These are phyloP conservation scores for Kwoniella sp. DNA, from an alignment of 768 basidiomycete species.

Conservation along the genomic window DNA sequence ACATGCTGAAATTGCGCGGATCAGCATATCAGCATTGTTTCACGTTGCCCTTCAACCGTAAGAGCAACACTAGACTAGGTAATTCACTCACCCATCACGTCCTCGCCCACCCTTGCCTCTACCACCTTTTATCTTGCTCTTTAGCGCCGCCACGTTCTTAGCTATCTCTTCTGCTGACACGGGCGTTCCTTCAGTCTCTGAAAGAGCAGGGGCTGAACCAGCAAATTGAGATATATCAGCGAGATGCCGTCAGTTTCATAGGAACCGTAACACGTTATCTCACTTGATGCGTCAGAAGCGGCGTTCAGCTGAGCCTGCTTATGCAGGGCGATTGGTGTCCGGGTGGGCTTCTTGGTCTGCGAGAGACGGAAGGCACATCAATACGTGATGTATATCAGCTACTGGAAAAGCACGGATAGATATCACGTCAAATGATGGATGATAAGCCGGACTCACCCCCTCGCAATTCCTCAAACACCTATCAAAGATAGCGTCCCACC, in stretches of 20 bases:
- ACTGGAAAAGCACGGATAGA: too few species aligned
- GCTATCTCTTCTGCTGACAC: slow-evolving; percentile 79
- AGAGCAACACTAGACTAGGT: too few species aligned
- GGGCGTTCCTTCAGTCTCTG: slow-evolving; percentile 25
- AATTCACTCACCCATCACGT: slow-evolving; percentile 30
- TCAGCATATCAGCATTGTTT: too few species aligned
- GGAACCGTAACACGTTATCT: not conserved
- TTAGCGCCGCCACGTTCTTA: slow-evolving; percentile 85
- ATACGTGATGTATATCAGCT: slow-evolving; percentile 3
- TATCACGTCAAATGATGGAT: too few species aligned
- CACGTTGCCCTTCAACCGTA: too few species aligned
- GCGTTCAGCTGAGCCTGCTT: slow-evolving; percentile 45
- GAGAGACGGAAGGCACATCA: not conserved
- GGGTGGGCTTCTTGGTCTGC: slow-evolving; percentile 26
- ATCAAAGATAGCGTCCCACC: slow-evolving; percentile 51
- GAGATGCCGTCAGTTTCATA: not conserved
- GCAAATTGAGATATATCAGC: not conserved
- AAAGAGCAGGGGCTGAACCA: slow-evolving; percentile 24
- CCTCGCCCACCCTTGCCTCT: slow-evolving; percentile 58
- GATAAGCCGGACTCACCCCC: slow-evolving; percentile 28
- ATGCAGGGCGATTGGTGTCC: slow-evolving; percentile 35
- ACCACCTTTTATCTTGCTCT: slow-evolving; percentile 73
- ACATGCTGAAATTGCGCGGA: slow-evolving; percentile 4
- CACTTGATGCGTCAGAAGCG: slow-evolving; percentile 40
- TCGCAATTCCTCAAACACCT: slow-evolving; percentile 47